A percentile compares a stretch with the other conserved stretches of the same genome.
Conservation (phyloP, 2,329 filamentous ascomycete species). For the Cercospora sp. region DNA sequence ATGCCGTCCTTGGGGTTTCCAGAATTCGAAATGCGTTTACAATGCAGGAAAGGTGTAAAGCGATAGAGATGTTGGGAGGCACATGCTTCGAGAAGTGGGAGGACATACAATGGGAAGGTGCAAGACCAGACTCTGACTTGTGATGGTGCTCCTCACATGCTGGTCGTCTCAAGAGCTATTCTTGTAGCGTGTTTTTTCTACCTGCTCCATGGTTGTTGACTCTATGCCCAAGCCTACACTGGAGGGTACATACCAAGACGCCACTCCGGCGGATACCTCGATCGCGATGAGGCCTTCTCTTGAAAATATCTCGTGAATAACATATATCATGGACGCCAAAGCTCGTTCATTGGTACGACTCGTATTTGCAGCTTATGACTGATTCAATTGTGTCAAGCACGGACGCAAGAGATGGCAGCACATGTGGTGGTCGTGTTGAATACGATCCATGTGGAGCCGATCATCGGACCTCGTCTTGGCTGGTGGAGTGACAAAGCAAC, state of each 20-base stretch:
- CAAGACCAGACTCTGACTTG: background rate
- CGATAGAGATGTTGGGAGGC: background rate
- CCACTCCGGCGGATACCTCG: too few species aligned
- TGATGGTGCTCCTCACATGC: background rate
- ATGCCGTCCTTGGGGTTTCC: background rate
- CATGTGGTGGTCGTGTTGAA: background rate
- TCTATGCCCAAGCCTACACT: background rate
- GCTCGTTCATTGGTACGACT: background rate
- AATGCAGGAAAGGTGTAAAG: background rate
- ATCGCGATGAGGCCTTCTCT: background rate
- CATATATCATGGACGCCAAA: background rate
- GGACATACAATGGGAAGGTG: background rate
- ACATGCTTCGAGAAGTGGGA: background rate
- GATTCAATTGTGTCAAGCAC: background rate
- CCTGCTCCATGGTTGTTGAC: background rate
- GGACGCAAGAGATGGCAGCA: too few species aligned
- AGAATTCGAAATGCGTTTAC: background rate
- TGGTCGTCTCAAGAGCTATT: background rate
- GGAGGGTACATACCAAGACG: background rate
- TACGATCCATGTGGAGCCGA: background rate
- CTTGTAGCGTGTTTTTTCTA: background rate
- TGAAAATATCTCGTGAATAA: background rate
- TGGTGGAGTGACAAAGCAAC: background rate
- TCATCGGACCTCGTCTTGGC: background rate
- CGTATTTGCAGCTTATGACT: background rate